Base-by-base conservation (phyloP, 495 filamentous ascomycete species). In the Friedmanniomyces endolithicus region DNA sequence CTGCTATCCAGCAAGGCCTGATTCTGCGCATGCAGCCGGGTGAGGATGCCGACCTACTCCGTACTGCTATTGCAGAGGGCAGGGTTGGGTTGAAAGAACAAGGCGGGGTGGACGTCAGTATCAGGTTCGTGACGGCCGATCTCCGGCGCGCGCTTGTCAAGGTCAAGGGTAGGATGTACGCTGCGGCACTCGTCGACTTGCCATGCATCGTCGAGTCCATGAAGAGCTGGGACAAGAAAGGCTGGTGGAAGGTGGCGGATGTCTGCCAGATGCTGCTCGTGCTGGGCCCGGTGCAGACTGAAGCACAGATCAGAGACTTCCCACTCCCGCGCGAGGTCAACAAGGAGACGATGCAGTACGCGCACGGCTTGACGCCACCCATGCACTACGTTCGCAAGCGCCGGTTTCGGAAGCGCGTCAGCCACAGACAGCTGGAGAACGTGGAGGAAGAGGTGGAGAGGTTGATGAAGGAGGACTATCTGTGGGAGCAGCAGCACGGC, bases 261-360 rank as follows among this genome's bases (percentile, higher is more conserved):
- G 81, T 99, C 8, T 92, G 84, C 56, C 94, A 99, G 73, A 95
- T 99, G 87, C 74, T 97, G 2, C 70, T 94, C 29, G 85, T 96
- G 0, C 76, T 90, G 53, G 85, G 85, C 2, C 72, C 64, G 31
- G 80, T 94, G 23, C 63, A 74, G 11, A 81, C 69, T 48, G 90
- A 97, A 56, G 74, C 81, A 9, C 86, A 94, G 61, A 88, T 86
- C 0, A 48, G 84, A 71, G 74, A 75, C 51, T 69, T 72, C 67
- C 73, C 78, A 0, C 68, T 92, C 11, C 89, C 89, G 14, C 64
- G 68, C 8, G 79, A 84, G 20, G 73, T 95, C 35, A 71, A 81
- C 43, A 69, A 74, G 20, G 75, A 75, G 52, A 77, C 77, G 1
- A 75, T 81, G 50, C 84, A 88, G 63, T 97, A 88, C 72, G 84